These are phyloP conservation scores for Corymbia maculata DNA, from an alignment of 345 rosid genomes.

Conservation along the genomic window DNA sequence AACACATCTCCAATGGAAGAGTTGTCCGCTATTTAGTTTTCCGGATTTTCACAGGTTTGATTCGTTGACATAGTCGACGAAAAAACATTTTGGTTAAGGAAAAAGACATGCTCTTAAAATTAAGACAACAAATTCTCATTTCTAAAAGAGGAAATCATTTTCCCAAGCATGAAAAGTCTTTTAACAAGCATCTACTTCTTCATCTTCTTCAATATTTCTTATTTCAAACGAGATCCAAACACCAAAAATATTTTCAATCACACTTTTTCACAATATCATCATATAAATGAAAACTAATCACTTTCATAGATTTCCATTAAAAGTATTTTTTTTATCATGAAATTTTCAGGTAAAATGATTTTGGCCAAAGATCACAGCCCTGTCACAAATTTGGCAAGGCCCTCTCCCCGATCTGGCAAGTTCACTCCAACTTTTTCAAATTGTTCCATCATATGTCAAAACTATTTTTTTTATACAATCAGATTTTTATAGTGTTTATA, in stretches of 20 bases:
- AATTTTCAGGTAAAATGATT: neutral
- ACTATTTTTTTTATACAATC: neutral
- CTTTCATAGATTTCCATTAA: neutral
- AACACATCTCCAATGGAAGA: neutral
- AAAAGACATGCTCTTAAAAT: neutral
- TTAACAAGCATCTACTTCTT: neutral
- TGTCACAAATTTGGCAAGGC: neutral
- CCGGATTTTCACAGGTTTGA: neutral
- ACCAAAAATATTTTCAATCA: neutral
- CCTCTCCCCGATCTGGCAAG: neutral
- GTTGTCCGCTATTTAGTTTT: neutral
- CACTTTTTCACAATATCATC: neutral
- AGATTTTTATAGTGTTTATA: neutral
- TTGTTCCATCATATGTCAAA: neutral
- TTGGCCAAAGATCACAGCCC: neutral
- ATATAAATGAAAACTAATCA: neutral
- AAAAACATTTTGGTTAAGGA: neutral
- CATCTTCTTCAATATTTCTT: neutral
- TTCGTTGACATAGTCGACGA: fast-evolving
- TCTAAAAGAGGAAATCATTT: neutral
- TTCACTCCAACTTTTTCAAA: neutral
- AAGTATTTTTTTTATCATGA: neutral
- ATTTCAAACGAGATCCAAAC: neutral
- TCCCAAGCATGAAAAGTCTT: fast-evolving
- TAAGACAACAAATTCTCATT: neutral